Percentiles rank a stretch among this genome's conserved stretches.
Evolutionary conservation across 2,329 filamentous ascomycete genomes (phyloP).

Genomic region (Claviceps pusilla): DNA sequence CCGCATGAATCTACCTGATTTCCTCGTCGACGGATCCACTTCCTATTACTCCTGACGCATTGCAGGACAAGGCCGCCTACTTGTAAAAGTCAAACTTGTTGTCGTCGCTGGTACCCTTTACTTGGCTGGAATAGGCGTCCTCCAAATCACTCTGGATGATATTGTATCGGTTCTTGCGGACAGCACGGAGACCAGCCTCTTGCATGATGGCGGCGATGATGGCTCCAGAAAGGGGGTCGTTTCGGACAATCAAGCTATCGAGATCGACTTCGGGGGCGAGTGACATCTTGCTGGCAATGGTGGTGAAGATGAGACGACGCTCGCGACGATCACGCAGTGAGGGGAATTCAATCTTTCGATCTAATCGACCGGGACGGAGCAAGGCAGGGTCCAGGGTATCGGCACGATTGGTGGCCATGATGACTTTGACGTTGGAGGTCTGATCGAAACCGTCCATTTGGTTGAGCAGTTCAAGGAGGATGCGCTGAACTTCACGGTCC

Average conservation of each 20-base stretch:
- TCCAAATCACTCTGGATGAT: slow-evolving; percentile 96
- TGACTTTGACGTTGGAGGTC: slow-evolving; percentile 97
- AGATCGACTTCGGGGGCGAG: slow-evolving; percentile 91
- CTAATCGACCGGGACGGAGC: slow-evolving; percentile 83
- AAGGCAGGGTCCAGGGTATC: slow-evolving; percentile 93
- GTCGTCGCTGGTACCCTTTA: slow-evolving; percentile 59
- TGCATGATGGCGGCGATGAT: slow-evolving; percentile 99
- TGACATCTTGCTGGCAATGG: slow-evolving; percentile 96
- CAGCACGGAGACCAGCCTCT: slow-evolving; percentile 84
- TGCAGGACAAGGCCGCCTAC: slow-evolving; percentile 26
- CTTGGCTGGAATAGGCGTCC: slow-evolving; percentile 92
- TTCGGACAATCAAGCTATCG: slow-evolving; percentile 89
- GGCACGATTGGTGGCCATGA: slow-evolving; percentile 98
- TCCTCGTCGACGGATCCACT: not conserved
- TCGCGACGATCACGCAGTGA: slow-evolving; percentile 84
- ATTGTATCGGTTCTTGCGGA: slow-evolving; percentile 96
- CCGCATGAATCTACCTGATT: not conserved
- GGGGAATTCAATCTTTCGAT: slow-evolving; percentile 99
- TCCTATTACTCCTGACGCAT: not conserved
- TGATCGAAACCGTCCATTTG: slow-evolving; percentile 99
- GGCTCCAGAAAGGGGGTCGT: slow-evolving; percentile 86
- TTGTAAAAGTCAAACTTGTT: slow-evolving; percentile 89
- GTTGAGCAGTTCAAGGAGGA: slow-evolving; percentile 90
- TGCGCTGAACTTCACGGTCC: slow-evolving; percentile 96
- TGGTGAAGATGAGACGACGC: slow-evolving; percentile 88